Conservation (phyloP, 2,329 filamentous ascomycete species). For the Fusarium sp. region DNA sequence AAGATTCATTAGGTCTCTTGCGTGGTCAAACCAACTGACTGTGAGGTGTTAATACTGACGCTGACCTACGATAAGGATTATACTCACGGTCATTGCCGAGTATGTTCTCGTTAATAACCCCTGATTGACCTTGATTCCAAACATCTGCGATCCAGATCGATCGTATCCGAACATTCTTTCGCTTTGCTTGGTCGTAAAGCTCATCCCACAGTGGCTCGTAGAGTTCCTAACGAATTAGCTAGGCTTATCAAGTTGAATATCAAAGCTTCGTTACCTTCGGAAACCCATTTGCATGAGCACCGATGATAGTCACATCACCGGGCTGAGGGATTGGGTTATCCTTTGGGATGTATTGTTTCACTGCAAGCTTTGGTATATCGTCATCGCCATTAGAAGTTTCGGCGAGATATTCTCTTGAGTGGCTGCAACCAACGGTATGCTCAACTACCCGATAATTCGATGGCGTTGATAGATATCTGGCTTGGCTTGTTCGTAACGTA, state of each 20-base stretch:
- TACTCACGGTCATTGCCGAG: neutral
- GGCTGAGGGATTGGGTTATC: neutral
- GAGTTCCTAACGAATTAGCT: neutral
- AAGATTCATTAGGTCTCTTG: neutral
- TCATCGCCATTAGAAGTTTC: neutral
- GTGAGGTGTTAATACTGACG: fast-evolving
- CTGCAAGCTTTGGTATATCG: neutral
- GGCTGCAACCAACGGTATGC: neutral
- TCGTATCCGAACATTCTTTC: neutral
- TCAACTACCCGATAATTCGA: neutral
- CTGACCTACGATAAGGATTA: fast-evolving
- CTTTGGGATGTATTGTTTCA: neutral
- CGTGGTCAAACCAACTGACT: conserved; percentile 4
- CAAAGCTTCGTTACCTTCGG: neutral
- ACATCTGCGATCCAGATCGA: conserved; percentile 4
- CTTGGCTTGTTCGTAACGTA: neutral
- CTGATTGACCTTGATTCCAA: conserved; percentile 5
- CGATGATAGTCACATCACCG: neutral
- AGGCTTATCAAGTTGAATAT: fast-evolving
- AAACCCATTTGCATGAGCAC: conserved; percentile 3
- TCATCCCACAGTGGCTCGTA: conserved; percentile 9
- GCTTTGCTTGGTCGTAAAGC: neutral
- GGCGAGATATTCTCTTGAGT: neutral
- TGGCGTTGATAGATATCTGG: neutral
- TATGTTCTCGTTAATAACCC: neutral